phyloP scores from a whole-genome alignment of 2,329 filamentous ascomycete genomes.

The Xylaria sp. region DNA sequence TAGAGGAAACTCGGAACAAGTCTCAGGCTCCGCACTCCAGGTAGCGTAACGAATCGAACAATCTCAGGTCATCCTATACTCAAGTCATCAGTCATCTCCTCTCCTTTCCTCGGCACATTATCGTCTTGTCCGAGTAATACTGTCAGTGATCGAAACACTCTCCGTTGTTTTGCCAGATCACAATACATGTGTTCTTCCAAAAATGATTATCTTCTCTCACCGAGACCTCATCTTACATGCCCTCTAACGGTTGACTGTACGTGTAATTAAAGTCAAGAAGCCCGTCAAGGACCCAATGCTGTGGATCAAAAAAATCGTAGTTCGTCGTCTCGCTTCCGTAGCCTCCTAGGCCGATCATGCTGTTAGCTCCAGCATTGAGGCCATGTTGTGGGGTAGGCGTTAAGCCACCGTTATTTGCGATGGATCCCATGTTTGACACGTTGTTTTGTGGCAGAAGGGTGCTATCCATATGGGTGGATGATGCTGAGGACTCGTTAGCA shows the following conservation, averaged over 20 bases:
- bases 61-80: slow-evolving; percentile 35
- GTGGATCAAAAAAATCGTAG: slow-evolving; percentile 90
- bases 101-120: slow-evolving; percentile 31
- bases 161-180: slow-evolving; percentile 15
- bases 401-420: slow-evolving; percentile 61
- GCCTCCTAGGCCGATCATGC: slow-evolving; percentile 61
- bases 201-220: slow-evolving; percentile 3
- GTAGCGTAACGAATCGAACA: slow-evolving; percentile 40
- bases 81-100: slow-evolving; percentile 34
- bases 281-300: slow-evolving; percentile 93
- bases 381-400: slow-evolving; percentile 61
- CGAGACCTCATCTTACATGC: slow-evolving; percentile 51
- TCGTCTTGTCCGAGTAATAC: slow-evolving; percentile 35
- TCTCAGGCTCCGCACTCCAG: slow-evolving; percentile 27
- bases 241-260: slow-evolving; percentile 63
- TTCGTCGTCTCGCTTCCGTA: slow-evolving; percentile 72
- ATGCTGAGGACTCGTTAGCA: slow-evolving; percentile 75
- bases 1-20: slow-evolving; percentile 11
- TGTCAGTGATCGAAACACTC: slow-evolving; percentile 20
- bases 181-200: slow-evolving; percentile 4
- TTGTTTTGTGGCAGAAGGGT: slow-evolving; percentile 64
- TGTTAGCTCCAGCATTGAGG: slow-evolving; percentile 56
- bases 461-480: slow-evolving; percentile 71
- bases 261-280: slow-evolving; percentile 82
- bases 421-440: slow-evolving; percentile 59